Base-by-base conservation (phyloP, 139 green algal species). In the Chlorella vulgaris region DNA sequence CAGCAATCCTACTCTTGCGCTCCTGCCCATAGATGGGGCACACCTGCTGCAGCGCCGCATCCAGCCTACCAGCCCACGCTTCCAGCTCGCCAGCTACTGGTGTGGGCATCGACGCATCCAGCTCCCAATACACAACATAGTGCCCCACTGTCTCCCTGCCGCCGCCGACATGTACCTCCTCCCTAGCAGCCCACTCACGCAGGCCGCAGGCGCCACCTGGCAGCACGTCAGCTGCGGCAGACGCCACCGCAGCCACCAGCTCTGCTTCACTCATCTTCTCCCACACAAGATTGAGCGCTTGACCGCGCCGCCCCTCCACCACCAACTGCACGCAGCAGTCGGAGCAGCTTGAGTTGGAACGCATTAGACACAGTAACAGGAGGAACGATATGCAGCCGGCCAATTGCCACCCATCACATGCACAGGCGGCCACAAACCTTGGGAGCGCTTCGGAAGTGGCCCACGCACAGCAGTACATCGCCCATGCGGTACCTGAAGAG, bases 401-500 rank as follows among this genome's bases (percentile, higher is more conserved):
- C 55, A 65, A 5, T 5, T n/a, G 5, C 5, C 5, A n/a, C 21
- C 18, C 55, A 65, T 31, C 8, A 21, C 15, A 28, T 21, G 55
- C 5, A 65, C 15, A 5, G 21, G 55, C 22, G 21, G 55, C 1
- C 7, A 18, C 65, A 21, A 22, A n/a, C 65, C 65, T 71, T 71
- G 21, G 65, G 65, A 13, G 65, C 35, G 35, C 65, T 21, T 13
- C 35, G 33, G 65, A 50, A 71, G 35, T 71, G 65, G 33, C 65
- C 65, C 65, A 71, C 65, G 24, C 65, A 71, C 19, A 21, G 65
- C 65, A 71, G 35, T 21, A 71, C 65, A 15, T 71, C 65, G 33
- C 65, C 65, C 4, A 71, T 42, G 65, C 65, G 65, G 65, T 71
- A 51, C 65, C 65, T 71, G 65, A 29, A 51, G 26, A 4, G 24